Evolutionary conservation across 495 filamentous ascomycete species (phyloP).

Genomic region (Penicillium maclennaniae): DNA sequence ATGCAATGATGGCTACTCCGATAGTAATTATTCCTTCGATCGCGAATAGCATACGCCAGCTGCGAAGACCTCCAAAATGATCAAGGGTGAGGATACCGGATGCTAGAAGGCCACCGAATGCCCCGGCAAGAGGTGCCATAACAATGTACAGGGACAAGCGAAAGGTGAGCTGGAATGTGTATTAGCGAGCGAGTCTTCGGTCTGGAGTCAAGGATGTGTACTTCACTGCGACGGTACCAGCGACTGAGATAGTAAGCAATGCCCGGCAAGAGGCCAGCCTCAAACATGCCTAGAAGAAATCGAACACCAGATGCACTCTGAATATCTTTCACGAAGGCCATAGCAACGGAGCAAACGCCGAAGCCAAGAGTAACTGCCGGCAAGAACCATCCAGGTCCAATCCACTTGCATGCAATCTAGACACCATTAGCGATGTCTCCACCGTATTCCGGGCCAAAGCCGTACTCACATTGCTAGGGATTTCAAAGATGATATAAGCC

Average conservation of each 20-base stretch:
- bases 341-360: slow-evolving; percentile 45
- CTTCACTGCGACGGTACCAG: slow-evolving; percentile 65
- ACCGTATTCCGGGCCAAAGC: neutral
- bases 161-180: slow-evolving; percentile 45
- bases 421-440: neutral
- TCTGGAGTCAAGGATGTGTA: neutral
- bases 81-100: slow-evolving; percentile 50
- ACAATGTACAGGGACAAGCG: slow-evolving; percentile 49
- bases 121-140: slow-evolving; percentile 65
- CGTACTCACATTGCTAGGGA: slow-evolving; percentile 63
- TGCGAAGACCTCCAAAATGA: slow-evolving; percentile 42
- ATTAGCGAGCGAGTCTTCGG: neutral
- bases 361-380: slow-evolving; percentile 45
- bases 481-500: slow-evolving; percentile 74
- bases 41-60: slow-evolving; percentile 72
- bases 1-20: slow-evolving; percentile 53
- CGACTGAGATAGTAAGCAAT: slow-evolving; percentile 69
- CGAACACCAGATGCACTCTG: slow-evolving; percentile 42
- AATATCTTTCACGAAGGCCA: slow-evolving; percentile 45
- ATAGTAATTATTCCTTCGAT: slow-evolving; percentile 72
- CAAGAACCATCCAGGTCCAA: slow-evolving; percentile 50
- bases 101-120: slow-evolving; percentile 67
- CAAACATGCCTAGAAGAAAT: slow-evolving; percentile 60
- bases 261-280: slow-evolving; percentile 69
- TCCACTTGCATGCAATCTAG: slow-evolving; percentile 40